These are phyloP conservation scores for Jacaranda copaia DNA, from an alignment of 257 asterid species.

Conservation along the genomic window DNA sequence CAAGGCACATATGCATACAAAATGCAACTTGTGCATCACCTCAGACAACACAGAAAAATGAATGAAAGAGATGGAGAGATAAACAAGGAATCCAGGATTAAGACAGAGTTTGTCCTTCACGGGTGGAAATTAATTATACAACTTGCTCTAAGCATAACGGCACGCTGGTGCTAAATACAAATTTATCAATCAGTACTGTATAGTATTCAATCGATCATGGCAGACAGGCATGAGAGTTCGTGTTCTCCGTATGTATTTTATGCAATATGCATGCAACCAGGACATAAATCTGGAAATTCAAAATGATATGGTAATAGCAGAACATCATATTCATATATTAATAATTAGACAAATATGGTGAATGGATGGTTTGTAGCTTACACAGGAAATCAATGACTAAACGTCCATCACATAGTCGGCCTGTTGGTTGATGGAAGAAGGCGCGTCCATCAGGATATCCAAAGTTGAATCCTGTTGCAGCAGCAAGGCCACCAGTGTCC, in stretches of 20 bases:
- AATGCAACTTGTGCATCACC: constrained; percentile 8
- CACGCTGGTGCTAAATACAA: constrained; percentile 17
- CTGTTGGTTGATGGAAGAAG: constrained; percentile 47
- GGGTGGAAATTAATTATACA: background rate
- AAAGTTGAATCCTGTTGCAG: constrained; percentile 43
- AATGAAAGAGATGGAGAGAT: background rate
- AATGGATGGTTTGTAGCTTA: constrained; percentile 14
- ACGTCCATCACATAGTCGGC: constrained; percentile 53
- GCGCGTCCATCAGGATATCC: constrained; percentile 50
- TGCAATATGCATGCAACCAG: too few relatives aligned
- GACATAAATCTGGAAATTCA: too few relatives aligned
- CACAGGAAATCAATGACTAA: constrained; percentile 56
- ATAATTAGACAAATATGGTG: too few relatives aligned
- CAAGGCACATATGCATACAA: background rate
- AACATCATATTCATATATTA: too few relatives aligned
- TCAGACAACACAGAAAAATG: background rate
- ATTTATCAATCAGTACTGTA: background rate
- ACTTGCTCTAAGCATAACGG: background rate
- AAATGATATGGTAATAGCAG: too few relatives aligned
- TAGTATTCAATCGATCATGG: background rate
- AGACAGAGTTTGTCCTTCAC: background rate
- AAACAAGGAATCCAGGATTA: background rate
- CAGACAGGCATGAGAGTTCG: background rate
- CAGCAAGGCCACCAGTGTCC: constrained; percentile 56
- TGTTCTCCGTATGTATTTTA: too few relatives aligned